Evolutionary conservation across 345 rosid species (phyloP), one percentile per base, ranked within the genome.

Genomic region (Arabidopsis arenosa): DNA sequence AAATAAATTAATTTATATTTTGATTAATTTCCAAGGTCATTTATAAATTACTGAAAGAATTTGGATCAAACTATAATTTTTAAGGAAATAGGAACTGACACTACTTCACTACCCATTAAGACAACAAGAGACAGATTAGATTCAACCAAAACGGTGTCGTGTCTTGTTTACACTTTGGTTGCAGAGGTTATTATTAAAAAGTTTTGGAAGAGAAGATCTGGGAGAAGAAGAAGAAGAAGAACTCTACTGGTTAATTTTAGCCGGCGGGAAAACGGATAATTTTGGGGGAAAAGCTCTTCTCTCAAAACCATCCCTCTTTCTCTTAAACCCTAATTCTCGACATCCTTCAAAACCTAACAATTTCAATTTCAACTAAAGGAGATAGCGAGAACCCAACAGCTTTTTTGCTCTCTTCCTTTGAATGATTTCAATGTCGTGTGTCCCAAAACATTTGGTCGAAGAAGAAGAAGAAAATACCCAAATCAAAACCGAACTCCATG

Each of bases 181-280:
- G 21, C 10, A 57, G 53, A 41, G 53, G 4, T 48, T n/a, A 55
- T 33, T n/a, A 55, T 40, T 41, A 55, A 15, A 57, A 69, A 28
- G 32, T 28, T 28, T 28, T 3, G 32, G 32, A 28, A 49, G 37
- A 65, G 30, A 51, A 74, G 78, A 74, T 74, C 78, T 65, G 36
- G 41, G 54, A 33, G 30, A 28, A 28, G 32, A 28, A 28, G 32
- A 28, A 49, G 17, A 21, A 45, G 37, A 51, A 35, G 32, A 51
- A 41, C 18, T 32, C 10, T 14, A 26, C 51, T 66, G 54, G 54
- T 23, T 28, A 56, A 57, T 44, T 56, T 45, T 41, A n/a, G 49
- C 72, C 89, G 89, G 89, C 88, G 88, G 88, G 85, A 84, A 89
- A 84, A 82, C 37, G 72, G 82, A 81, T 57, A 32, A 35, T 73